A percentile compares a stretch with the other conserved stretches of the same genome.
Conservation (phyloP, 495 filamentous ascomycete genomes). For the Cladorrhinum samala region DNA sequence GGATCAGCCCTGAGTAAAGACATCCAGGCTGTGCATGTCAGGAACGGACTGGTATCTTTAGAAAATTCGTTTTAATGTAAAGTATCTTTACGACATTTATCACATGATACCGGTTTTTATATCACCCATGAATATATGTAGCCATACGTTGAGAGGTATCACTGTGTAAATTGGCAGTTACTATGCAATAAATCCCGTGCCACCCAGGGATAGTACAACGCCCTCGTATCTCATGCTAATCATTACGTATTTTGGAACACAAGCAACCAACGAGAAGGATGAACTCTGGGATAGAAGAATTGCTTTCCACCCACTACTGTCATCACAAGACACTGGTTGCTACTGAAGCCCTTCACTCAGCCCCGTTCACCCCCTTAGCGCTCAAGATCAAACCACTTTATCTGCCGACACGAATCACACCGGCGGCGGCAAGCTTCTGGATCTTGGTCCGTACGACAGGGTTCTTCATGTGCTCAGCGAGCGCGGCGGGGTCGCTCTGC, state of each 20-base stretch:
- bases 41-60: too few relatives aligned
- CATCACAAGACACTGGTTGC: too few relatives aligned
- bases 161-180: neutral
- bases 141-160: too few relatives aligned
- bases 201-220: neutral
- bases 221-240: conserved; percentile 14
- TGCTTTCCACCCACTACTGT: neutral
- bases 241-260: conserved; percentile 12
- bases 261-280: neutral
- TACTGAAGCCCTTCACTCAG: neutral
- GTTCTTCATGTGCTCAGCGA: conserved; percentile 97
- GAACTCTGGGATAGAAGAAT: neutral
- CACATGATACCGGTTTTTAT: too few relatives aligned
- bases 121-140: too few relatives aligned
- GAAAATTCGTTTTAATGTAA: too few relatives aligned
- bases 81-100: too few relatives aligned
- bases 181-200: neutral
- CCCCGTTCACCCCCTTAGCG: neutral
- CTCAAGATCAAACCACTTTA: conserved; percentile 19
- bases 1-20: too few relatives aligned
- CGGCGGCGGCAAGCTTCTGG: conserved; percentile 85
- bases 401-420: conserved; percentile 77
- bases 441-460: conserved; percentile 74
- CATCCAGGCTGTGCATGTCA: too few relatives aligned
- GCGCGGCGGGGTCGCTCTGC: conserved; percentile 82